Percentiles rank a stretch among this genome's conserved stretches.
These are phyloP conservation scores for Cicer judaicum DNA, from an alignment of 306 rosid species.

Conservation along the genomic window DNA sequence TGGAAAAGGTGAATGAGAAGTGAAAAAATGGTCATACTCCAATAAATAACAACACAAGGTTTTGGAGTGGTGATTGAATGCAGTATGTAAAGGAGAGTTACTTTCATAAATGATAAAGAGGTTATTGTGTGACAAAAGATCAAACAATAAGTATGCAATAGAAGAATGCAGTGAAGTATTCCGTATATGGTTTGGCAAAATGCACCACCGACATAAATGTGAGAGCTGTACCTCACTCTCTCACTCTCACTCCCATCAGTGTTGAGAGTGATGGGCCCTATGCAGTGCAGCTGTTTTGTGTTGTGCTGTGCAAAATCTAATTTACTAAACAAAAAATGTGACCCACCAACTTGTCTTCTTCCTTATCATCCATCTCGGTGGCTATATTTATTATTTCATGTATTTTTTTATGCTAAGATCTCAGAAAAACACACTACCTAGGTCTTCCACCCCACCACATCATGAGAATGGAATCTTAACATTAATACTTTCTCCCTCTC, in stretches of 20 bases:
- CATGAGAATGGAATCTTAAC: constrained; percentile 8
- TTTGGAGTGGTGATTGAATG: constrained; percentile 32
- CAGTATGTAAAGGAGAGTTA: neutral
- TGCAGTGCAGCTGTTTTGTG: neutral
- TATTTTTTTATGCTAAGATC: neutral
- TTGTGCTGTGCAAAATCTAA: constrained; percentile 1
- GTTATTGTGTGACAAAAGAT: neutral
- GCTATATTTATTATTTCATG: constrained; percentile 5
- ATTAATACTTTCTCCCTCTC: neutral
- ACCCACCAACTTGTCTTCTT: constrained; percentile 31
- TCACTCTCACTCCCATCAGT: constrained; percentile 4
- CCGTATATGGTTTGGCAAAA: neutral
- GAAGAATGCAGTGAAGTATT: neutral
- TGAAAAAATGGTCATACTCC: neutral
- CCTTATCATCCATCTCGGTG: neutral
- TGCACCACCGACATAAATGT: constrained; percentile 13
- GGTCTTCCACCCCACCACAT: neutral
- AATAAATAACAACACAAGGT: constrained; percentile 17
- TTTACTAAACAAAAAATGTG: constrained; percentile 6
- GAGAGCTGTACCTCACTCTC: constrained; percentile 34
- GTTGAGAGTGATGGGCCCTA: neutral
- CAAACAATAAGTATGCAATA: neutral
- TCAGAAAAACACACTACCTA: neutral
- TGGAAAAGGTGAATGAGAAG: constrained; percentile 3
- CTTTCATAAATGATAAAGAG: constrained; percentile 29